Evolutionary conservation across 208 protist species (phyloP).

Genomic region (Trypanosoma congolense): DNA sequence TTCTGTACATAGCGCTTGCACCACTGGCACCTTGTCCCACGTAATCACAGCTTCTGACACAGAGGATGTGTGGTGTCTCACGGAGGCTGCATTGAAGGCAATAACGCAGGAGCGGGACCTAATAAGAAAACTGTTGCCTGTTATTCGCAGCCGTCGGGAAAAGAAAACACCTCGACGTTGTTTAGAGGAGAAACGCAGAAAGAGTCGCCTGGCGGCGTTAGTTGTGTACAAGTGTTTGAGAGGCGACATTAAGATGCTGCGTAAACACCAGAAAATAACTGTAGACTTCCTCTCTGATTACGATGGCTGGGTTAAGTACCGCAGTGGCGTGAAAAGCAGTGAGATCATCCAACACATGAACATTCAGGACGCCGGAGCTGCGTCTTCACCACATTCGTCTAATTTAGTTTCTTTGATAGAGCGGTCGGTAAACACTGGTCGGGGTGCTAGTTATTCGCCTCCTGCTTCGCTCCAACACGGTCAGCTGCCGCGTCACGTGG

Average conservation of each 20-base stretch:
- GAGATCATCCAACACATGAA: constrained; percentile 44
- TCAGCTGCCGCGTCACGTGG: constrained; percentile 14
- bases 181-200: constrained; percentile 34
- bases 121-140: constrained; percentile 53
- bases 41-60: not conserved
- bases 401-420: not conserved
- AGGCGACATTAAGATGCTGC: constrained; percentile 73
- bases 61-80: constrained; percentile 14
- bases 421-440: not conserved
- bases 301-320: constrained; percentile 62
- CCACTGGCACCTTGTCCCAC: not conserved
- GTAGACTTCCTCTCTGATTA: constrained; percentile 60
- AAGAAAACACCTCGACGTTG: constrained; percentile 34
- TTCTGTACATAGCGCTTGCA: not conserved
- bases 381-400: not conserved
- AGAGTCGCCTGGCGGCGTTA: constrained; percentile 48
- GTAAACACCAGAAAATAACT: constrained; percentile 35
- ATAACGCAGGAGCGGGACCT: constrained; percentile 53
- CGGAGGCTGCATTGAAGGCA: constrained; percentile 40
- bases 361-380: not conserved
- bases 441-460: not conserved
- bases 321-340: constrained; percentile 48
- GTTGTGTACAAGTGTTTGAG: constrained; percentile 75
- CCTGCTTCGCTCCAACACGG: not conserved
- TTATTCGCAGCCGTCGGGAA: constrained; percentile 47